Evolutionary conservation across 23 red algal species (phyloP).

Genomic region (Gracilaria caudata): DNA sequence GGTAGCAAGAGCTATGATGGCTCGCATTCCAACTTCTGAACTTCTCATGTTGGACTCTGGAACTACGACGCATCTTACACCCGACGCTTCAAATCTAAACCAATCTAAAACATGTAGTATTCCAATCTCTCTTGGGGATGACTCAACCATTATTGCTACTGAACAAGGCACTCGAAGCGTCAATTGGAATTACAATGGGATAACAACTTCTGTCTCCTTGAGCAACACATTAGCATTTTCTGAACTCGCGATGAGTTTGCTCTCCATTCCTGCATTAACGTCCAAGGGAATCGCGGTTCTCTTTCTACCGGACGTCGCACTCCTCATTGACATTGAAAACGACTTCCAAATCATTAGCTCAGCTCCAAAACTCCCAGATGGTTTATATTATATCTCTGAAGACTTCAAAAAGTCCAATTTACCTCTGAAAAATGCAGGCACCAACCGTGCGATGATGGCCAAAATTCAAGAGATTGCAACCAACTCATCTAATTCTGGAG

Average conservation of each 20-base stretch:
- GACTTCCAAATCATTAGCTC: conserved; percentile 12
- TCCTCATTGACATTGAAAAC: conserved; percentile 28
- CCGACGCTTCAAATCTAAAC: background rate
- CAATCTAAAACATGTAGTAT: background rate
- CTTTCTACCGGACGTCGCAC: conserved; percentile 10
- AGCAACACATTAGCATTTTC: conserved; percentile 19
- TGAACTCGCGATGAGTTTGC: conserved; percentile 37
- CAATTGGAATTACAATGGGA: background rate
- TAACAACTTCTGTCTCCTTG: background rate
- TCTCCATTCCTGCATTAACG: conserved; percentile 45
- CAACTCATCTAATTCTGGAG: background rate
- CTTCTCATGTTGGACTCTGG: conserved; percentile 43
- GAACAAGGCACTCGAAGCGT: conserved; percentile 23
- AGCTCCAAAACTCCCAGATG: conserved; percentile 8
- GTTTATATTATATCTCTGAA: conserved; percentile 47
- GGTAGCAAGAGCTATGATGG: background rate
- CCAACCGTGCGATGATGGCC: background rate
- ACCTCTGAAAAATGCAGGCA: background rate
- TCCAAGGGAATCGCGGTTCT: conserved; percentile 28
- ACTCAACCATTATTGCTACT: conserved; percentile 18
- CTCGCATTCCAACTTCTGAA: background rate
- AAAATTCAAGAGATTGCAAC: background rate
- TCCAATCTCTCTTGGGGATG: conserved; percentile 32
- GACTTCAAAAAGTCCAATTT: background rate
- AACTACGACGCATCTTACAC: conserved; percentile 47